Evolutionary conservation across 345 rosid genomes (phyloP).

Genomic region (Cardiospermum halicacabum): DNA sequence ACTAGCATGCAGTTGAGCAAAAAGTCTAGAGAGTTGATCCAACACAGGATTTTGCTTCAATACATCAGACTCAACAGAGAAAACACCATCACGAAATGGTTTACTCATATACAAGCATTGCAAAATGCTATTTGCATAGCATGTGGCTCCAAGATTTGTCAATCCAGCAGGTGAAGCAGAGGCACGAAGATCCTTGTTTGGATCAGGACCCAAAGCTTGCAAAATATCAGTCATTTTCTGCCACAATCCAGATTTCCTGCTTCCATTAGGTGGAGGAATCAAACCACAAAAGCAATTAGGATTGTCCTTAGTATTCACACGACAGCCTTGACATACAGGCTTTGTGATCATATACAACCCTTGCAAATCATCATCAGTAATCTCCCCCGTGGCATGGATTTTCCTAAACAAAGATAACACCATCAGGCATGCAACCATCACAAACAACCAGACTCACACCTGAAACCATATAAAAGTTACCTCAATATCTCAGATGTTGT

Average conservation of each 20-base stretch:
- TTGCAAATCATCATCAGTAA: conserved; percentile 56
- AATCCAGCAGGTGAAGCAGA: conserved; percentile 80
- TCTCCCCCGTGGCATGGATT: conserved; percentile 58
- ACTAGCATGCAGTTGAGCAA: conserved; percentile 80
- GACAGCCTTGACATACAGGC: conserved; percentile 92
- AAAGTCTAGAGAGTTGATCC: conserved; percentile 83
- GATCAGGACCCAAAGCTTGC: conserved; percentile 69
- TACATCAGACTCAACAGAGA: conserved; percentile 72
- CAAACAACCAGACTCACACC: conserved; percentile 8
- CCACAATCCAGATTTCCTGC: conserved; percentile 89
- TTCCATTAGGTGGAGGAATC: conserved; percentile 75
- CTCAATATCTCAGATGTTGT: conserved; percentile 50
- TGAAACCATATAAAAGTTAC: conserved; percentile 18
- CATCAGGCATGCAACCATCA: neutral
- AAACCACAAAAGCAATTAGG: conserved; percentile 95
- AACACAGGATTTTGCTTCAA: conserved; percentile 71
- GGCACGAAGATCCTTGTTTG: conserved; percentile 55
- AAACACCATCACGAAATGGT: conserved; percentile 72
- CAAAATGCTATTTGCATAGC: conserved; percentile 97
- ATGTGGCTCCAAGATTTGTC: conserved; percentile 91
- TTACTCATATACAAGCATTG: conserved; percentile 89
- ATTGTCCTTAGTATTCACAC: conserved; percentile 81
- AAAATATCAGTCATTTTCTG: conserved; percentile 73
- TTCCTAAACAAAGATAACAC: conserved; percentile 43
- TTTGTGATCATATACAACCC: conserved; percentile 68